Base-by-base conservation (phyloP, 257 asterid species). In the Nyctanthes arbortristis region DNA sequence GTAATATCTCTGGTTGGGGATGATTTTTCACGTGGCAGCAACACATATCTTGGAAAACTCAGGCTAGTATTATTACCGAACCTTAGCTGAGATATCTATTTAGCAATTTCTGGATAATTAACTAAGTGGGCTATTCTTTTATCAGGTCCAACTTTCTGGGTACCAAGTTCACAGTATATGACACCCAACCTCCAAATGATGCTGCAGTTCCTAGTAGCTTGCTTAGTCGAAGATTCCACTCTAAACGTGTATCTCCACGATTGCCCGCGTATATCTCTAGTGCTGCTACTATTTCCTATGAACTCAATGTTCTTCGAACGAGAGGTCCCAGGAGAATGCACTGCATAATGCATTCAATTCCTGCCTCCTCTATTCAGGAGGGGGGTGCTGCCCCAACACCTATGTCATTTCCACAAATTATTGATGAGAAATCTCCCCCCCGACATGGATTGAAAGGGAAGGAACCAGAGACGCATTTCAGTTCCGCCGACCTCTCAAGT, bases 241-340 rank as follows among this genome's bases (percentile, higher is more conserved):
- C 83, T 56, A 92, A 84, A 58, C 96, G 87, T 77, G 91, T 90
- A 28, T 88, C 95, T 77, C 96, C 98, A 20, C 88, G 84, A 75
- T 64, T 90, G 67, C 92, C 97, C 33, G 89, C 95, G 0, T 85
- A 76, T 73, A 88, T 86, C 86, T 88, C 88, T 75, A 74, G 69
- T 8, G 70, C 84, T 20, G 82, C 97, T 58, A 80, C 90, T 12
- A 62, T 93, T 64, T 82, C 88, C 40, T 90, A 93, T 11, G 98
- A 90, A 61, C 91, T 93, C 75, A 92, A 92, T 36, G 96, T 93
- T 72, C 93, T 93, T 24, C 96, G 97, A 11, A 85, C 95, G 5
- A 87, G 98, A 78, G 98, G 98, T 18, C 98, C 98, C 2, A 75
- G 98, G 79, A 77, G 96, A 77, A 90, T 93, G 98, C 86, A 81